phyloP scores from a whole-genome alignment of 257 asterid genomes.

The Datura wrightii region DNA sequence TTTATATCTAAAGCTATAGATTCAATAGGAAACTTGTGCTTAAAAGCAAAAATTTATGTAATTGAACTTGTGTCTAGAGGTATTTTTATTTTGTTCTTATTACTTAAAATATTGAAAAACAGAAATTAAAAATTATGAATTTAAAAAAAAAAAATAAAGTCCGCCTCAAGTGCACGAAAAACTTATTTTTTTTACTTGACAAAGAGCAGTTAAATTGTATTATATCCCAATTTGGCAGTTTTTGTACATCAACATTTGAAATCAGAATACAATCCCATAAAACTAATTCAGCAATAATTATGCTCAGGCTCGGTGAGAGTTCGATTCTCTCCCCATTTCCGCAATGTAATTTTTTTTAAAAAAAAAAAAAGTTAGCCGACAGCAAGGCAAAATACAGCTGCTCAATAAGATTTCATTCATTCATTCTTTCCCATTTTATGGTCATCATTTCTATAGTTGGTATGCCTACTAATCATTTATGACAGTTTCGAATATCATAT shows the following conservation, averaged over 20 bases:
- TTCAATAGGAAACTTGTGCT: too few species aligned
- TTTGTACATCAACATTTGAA: background rate
- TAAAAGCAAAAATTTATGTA: too few species aligned
- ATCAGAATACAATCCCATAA: background rate
- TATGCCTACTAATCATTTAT: slow-evolving; percentile 9
- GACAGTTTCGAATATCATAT: background rate
- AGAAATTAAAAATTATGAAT: too few species aligned
- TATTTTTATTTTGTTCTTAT: too few species aligned
- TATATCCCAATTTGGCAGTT: background rate
- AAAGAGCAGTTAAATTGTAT: background rate
- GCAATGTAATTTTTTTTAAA: too few species aligned
- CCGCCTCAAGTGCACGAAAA: too few species aligned
- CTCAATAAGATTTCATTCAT: background rate
- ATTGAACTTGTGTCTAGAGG: too few species aligned
- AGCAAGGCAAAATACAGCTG: background rate
- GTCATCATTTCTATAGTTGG: background rate
- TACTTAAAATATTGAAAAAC: too few species aligned
- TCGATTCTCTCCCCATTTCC: too few species aligned
- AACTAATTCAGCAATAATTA: background rate
- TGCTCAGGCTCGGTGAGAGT: too few species aligned
- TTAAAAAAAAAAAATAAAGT: too few species aligned
- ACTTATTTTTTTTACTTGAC: background rate
- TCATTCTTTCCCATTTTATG: background rate
- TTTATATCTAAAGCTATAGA: too few species aligned
- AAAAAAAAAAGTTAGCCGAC: background rate